Evolutionary conservation across 2,329 filamentous ascomycete genomes (phyloP).

Genomic region (Magnaporthiopsis poae): DNA sequence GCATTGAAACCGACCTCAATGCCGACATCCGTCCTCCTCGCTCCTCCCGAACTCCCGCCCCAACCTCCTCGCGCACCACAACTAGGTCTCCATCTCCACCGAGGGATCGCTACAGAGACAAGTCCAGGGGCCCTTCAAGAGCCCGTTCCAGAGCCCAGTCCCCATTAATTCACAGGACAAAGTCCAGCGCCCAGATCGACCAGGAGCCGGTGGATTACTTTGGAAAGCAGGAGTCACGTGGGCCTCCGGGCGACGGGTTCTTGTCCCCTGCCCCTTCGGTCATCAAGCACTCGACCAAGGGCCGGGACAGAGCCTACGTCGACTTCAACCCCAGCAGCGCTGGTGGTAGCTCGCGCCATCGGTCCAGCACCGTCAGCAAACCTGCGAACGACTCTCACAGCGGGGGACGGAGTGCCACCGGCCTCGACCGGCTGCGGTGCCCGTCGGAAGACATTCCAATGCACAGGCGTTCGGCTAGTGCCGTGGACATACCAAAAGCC

Average conservation of each 20-base stretch:
- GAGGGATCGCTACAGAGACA: conserved; percentile 1
- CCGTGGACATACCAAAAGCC: conserved; percentile 14
- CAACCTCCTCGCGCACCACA: not conserved
- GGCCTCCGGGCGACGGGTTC: conserved; percentile 24
- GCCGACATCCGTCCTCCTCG: not conserved
- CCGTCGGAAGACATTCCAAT: not conserved
- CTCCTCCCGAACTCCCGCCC: not conserved
- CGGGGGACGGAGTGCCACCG: conserved; percentile 3
- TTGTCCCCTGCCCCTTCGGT: conserved; percentile 29
- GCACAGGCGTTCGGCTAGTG: conserved; percentile 26
- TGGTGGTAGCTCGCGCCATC: not conserved
- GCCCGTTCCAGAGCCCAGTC: conserved; percentile 13
- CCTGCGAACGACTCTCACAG: conserved; percentile 8
- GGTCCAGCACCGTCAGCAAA: conserved; percentile 13
- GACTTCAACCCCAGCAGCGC: conserved; percentile 15
- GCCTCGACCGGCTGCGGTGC: not conserved
- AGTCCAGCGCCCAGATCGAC: conserved; percentile 24
- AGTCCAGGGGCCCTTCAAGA: not conserved
- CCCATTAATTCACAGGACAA: conserved; percentile 18
- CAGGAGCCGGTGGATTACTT: conserved; percentile 21
- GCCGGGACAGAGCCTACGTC: conserved; percentile 35
- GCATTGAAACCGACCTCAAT: conserved; percentile 32
- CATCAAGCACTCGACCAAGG: conserved; percentile 29
- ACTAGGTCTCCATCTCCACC: not conserved
- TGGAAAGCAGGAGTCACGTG: conserved; percentile 18